phyloP scores from a whole-genome alignment of 306 rosid species.

The Cucumis cinereus region DNA sequence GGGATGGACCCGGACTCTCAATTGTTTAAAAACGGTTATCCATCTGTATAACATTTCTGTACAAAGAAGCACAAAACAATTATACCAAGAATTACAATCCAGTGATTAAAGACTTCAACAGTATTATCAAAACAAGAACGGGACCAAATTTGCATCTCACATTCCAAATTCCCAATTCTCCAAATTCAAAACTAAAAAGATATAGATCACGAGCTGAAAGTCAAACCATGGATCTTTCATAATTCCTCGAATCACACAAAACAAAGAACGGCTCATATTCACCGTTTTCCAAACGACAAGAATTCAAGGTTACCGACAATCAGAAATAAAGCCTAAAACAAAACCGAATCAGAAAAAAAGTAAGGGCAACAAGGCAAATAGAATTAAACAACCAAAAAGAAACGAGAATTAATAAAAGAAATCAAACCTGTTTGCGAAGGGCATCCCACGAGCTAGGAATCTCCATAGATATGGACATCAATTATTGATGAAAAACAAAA shows the following conservation, averaged over 20 bases:
- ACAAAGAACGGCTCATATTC: not conserved
- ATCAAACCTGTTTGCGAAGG: conserved; percentile 79
- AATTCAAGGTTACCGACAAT: conserved; percentile 2
- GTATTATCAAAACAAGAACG: not conserved
- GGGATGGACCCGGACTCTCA: not conserved
- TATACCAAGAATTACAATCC: not conserved
- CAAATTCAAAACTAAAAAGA: not conserved
- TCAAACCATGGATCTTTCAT: not conserved
- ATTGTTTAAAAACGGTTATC: not conserved
- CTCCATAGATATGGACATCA: conserved; percentile 40
- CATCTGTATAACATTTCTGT: not conserved
- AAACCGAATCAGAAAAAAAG: not conserved
- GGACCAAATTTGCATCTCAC: not conserved
- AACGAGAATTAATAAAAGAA: not conserved
- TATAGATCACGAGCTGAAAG: not conserved
- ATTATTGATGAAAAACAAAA: not conserved
- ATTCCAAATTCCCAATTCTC: not conserved
- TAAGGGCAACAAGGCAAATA: not conserved
- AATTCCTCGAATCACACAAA: not conserved
- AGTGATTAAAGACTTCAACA: not conserved
- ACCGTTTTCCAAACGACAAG: not conserved
- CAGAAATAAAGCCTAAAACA: not conserved
- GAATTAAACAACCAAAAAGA: not conserved
- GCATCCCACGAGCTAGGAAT: conserved; percentile 82
- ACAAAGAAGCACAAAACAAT: not conserved